Percentiles rank a stretch among this genome's conserved stretches.
phyloP scores from a whole-genome alignment of 2,329 filamentous ascomycete genomes.

The Colletotrichum orchidophilum region DNA sequence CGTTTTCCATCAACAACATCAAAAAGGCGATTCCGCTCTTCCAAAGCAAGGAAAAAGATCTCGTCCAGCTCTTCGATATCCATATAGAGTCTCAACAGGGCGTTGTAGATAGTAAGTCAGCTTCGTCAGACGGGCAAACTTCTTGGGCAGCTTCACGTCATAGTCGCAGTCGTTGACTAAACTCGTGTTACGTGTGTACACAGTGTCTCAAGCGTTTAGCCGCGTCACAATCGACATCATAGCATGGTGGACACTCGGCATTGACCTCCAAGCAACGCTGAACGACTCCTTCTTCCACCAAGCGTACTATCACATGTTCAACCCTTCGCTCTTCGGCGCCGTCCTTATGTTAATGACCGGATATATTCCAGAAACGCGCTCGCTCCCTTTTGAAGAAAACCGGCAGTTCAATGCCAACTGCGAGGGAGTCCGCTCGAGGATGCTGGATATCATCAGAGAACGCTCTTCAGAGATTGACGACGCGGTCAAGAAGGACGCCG shows the following conservation, averaged over 20 bases:
- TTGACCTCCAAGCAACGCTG: constrained; percentile 44
- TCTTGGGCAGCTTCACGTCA: no score
- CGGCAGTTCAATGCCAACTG: constrained; percentile 45
- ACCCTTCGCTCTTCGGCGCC: constrained; percentile 36
- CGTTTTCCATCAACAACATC: constrained; percentile 45
- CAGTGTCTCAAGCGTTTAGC: constrained; percentile 39
- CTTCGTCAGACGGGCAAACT: no score
- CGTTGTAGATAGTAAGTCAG: constrained; percentile 2
- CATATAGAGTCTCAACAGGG: constrained; percentile 36
- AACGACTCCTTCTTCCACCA: constrained; percentile 38
- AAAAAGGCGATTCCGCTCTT: constrained; percentile 47
- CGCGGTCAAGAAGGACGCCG: constrained; percentile 15
- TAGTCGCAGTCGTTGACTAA: no score
- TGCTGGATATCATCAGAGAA: constrained; percentile 40
- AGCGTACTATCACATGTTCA: constrained; percentile 40
- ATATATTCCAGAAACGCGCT: constrained; percentile 45
- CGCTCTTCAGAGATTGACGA: constrained; percentile 36
- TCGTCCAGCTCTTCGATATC: constrained; percentile 36
- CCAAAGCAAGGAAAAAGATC: constrained; percentile 44
- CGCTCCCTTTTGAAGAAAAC: constrained; percentile 48
- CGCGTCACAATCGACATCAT: constrained; percentile 48
- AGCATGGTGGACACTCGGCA: constrained; percentile 44
- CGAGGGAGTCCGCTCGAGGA: constrained; percentile 40
- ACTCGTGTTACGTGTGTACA: neutral
- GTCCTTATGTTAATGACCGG: constrained; percentile 42